phyloP scores from a whole-genome alignment of 139 green algal species.

The Picochlorum sp. region DNA sequence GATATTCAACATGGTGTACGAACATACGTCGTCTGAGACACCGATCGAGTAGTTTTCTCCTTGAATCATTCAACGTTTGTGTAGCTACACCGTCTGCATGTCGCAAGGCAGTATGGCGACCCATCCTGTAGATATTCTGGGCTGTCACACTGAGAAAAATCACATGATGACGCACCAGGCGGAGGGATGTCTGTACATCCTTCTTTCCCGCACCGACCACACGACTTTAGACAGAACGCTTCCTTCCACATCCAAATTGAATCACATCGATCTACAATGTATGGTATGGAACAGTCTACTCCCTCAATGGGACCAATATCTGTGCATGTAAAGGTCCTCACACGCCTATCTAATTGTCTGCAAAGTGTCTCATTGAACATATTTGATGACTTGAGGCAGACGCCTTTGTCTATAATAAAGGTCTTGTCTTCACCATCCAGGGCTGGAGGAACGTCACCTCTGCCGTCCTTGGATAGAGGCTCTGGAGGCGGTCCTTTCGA shows the following conservation, averaged over 20 bases:
- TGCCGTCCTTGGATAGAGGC: too few species aligned
- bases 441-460: too few species aligned
- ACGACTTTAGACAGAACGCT: conserved; percentile 20
- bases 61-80: not conserved
- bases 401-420: too few species aligned
- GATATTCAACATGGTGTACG: too few species aligned
- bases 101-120: conserved; percentile 18
- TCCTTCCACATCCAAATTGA: conserved; percentile 14
- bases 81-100: conserved; percentile 14
- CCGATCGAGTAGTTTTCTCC: too few species aligned
- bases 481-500: too few species aligned
- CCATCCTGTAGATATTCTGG: too few species aligned
- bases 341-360: too few species aligned
- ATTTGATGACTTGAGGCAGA: too few species aligned
- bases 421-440: too few species aligned
- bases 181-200: not conserved
- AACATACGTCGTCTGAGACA: too few species aligned
- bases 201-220: conserved; percentile 26
- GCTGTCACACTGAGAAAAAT: not conserved
- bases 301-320: conserved; percentile 11
- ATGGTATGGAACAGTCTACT: conserved; percentile 19
- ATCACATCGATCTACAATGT: conserved; percentile 24
- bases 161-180: not conserved
- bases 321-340: conserved; percentile 14
- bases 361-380: too few species aligned